Evolutionary conservation across 106 monocot genomes (phyloP).

Genomic region (Acorus gramineus): DNA sequence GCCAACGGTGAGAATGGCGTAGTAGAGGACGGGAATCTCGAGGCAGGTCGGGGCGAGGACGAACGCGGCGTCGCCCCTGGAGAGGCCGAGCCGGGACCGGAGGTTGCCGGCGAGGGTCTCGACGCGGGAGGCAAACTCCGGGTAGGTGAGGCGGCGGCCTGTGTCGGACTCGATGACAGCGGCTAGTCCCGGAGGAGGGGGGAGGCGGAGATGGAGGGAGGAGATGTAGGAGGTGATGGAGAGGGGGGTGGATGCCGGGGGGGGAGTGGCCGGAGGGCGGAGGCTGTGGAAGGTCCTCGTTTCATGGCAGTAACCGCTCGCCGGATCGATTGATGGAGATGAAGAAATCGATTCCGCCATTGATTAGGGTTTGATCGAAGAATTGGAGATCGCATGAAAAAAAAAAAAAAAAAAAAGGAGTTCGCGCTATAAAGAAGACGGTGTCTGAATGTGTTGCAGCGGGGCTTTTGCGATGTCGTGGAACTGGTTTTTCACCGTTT

Average conservation of each 20-base stretch:
- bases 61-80: conserved; percentile 23
- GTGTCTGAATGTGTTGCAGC: no score
- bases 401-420: no score
- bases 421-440: no score
- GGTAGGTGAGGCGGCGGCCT: conserved; percentile 11
- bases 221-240: conserved; percentile 28
- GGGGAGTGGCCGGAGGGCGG: conserved; percentile 26
- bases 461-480: no score
- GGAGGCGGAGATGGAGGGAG: conserved; percentile 11
- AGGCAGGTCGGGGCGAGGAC: conserved; percentile 14
- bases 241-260: conserved; percentile 13
- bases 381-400: no score
- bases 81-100: conserved; percentile 4
- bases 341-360: neutral
- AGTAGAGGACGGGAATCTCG: conserved; percentile 23
- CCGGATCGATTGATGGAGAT: conserved; percentile 15
- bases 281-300: conserved; percentile 49
- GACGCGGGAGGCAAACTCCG: conserved; percentile 17
- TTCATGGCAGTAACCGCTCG: conserved; percentile 27
- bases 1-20: conserved; percentile 20
- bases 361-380: no score
- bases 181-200: conserved; percentile 3
- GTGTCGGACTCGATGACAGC: conserved; percentile 31
- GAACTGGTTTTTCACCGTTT: no score
- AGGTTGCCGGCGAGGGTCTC: conserved; percentile 30